Percentiles rank a stretch among this genome's conserved stretches.
phyloP scores from a whole-genome alignment of 257 asterid species.

The Orobanche coerulescens region DNA sequence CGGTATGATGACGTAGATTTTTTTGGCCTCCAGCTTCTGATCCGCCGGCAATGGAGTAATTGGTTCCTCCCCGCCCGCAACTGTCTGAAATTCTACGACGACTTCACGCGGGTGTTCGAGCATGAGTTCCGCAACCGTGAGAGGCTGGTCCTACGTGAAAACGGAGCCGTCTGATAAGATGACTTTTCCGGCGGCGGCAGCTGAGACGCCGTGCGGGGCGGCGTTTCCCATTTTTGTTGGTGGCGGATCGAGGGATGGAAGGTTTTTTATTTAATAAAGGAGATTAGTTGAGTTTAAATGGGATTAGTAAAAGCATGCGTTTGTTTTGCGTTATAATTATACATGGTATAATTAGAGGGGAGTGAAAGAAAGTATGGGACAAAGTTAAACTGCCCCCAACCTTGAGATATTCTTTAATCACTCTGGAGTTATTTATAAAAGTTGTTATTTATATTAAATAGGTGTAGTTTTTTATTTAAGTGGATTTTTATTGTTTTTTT shows the following conservation, averaged over 20 bases:
- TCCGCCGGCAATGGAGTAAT: constrained; percentile 75
- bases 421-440: too few relatives aligned
- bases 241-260: background rate
- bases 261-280: background rate
- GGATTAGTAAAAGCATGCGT: constrained; percentile 34
- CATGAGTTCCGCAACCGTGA: constrained; percentile 85
- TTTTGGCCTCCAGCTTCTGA: constrained; percentile 48
- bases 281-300: background rate
- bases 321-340: constrained; percentile 4
- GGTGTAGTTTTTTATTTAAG: too few relatives aligned
- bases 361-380: background rate
- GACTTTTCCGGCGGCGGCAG: constrained; percentile 40
- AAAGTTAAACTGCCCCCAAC: constrained; percentile 79
- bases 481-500: too few relatives aligned
- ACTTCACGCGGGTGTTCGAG: constrained; percentile 64
- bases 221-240: constrained; percentile 57
- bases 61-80: constrained; percentile 25
- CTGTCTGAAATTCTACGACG: constrained; percentile 53
- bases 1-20: constrained; percentile 59
- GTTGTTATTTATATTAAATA: too few relatives aligned
- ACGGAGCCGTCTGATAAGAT: constrained; percentile 53
- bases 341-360: too few relatives aligned
- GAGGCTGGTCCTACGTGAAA: constrained; percentile 39
- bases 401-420: too few relatives aligned
- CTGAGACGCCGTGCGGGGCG: constrained; percentile 27